These are phyloP conservation scores for Elaeis oleifera DNA, from an alignment of 202 grass and related monocot species.

Conservation along the genomic window DNA sequence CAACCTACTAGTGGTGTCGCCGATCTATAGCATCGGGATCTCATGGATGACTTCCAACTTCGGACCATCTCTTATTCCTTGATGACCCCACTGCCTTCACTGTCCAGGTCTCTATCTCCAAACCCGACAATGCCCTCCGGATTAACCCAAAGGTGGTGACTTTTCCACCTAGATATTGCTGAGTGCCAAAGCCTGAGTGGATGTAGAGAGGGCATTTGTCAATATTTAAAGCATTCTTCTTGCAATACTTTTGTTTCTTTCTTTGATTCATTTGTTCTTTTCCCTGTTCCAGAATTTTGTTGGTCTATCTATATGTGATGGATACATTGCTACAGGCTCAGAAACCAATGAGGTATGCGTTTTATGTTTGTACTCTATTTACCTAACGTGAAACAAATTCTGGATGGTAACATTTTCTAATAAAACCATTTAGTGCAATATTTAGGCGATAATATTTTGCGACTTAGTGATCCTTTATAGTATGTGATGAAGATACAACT, in stretches of 20 bases:
- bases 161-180: slow-evolving; percentile 14
- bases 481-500: too few species aligned
- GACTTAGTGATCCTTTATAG: too few species aligned
- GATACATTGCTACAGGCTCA: slow-evolving; percentile 95
- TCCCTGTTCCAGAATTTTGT: slow-evolving; percentile 81
- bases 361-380: neutral
- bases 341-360: slow-evolving; percentile 97
- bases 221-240: too few species aligned
- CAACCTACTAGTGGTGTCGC: neutral
- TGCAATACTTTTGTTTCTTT: too few species aligned
- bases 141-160: neutral
- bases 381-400: too few species aligned
- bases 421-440: too few species aligned
- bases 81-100: neutral
- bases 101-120: too few species aligned
- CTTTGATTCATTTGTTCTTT: neutral
- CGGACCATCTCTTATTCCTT: slow-evolving; percentile 8
- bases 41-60: slow-evolving; percentile 24
- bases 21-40: slow-evolving; percentile 7
- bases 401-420: too few species aligned
- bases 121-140: neutral
- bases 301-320: slow-evolving; percentile 89
- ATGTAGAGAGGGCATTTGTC: neutral
- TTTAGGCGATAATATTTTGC: too few species aligned
- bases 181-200: slow-evolving; percentile 14